phyloP scores from a whole-genome alignment of 2,329 filamentous ascomycete genomes.

The Fonsecaea erecta region DNA sequence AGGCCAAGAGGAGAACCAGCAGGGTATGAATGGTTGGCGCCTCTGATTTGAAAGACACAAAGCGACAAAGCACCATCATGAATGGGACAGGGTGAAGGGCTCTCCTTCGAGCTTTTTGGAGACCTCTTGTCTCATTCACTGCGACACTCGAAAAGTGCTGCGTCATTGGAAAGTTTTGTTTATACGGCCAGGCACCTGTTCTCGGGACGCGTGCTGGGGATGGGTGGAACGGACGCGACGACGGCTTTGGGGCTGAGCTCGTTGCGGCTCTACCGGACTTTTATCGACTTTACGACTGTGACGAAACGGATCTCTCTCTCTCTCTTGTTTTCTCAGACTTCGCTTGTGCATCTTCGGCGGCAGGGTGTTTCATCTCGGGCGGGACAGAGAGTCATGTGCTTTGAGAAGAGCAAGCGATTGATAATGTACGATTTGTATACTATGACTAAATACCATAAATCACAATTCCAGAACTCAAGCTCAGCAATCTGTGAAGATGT shows the following conservation, averaged over 20 bases:
- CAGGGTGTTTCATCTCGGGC: neutral
- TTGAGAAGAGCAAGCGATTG: neutral
- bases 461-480: neutral
- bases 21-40: conserved; percentile 26
- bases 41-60: conserved; percentile 14
- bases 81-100: neutral
- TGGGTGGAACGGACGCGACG: neutral
- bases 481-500: neutral
- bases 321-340: neutral
- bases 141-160: neutral
- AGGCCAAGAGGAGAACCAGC: conserved; percentile 24
- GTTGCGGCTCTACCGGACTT: neutral
- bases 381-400: conserved; percentile 1
- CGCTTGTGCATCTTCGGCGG: neutral
- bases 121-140: neutral
- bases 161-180: too few relatives aligned
- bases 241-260: neutral
- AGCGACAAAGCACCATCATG: neutral
- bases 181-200: neutral
- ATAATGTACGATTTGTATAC: neutral
- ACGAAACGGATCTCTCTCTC: conserved; percentile 1
- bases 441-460: neutral
- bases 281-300: neutral
- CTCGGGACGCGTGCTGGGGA: neutral
- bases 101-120: neutral